Evolutionary conservation across 208 protist species (phyloP), one percentile per base, ranked within the genome.

Genomic region (Angomonas ambiguus): DNA sequence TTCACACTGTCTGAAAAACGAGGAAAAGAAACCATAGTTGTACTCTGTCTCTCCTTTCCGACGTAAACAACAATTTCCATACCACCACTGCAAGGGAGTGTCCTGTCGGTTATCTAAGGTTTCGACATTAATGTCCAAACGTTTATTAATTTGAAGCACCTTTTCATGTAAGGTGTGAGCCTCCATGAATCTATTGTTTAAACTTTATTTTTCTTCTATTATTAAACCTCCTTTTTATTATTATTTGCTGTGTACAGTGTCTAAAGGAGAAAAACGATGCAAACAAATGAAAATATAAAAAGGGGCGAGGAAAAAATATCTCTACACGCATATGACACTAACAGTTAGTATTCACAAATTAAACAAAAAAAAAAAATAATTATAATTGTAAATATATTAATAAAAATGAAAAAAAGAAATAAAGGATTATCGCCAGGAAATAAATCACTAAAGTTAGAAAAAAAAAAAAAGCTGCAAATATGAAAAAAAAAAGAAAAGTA

Each of bases 1-100:
- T 33, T 79, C 71, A 4, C 65, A 69, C 34, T 68, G 78, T 4
- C 69, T 61, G 31, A 84, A 85, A 65, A 81, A 88, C 5, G 79
- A 85, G 18, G 62, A 59, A 51, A 85, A 88, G 64, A 85, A 83
- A 6, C 72, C 72, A 49, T 85, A 76, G 16, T 61, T 60, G 13
- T 57, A 51, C 18, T 48, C 34, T 0, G 73, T 33, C 30, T 82
- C 48, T 16, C 55, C 68, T 24, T 53, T 68, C 20, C 73, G 41
- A 6, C 20, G 51, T 30, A 88, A 59, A 51, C 82, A 65, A 13
- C 71, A 73, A 38, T 85, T 85, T 53, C 51, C 65, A 64, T 88
- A 85, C 83, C 83, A 89, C 72, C 79, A 83, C 60, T 89, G 77
- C 13, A 82, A 55, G 11, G 61, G 53, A 57, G 64, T 62, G 2